These are phyloP conservation scores for Saposhnikovia divaricata DNA, from an alignment of 129 eudicot species.

Conservation along the genomic window DNA sequence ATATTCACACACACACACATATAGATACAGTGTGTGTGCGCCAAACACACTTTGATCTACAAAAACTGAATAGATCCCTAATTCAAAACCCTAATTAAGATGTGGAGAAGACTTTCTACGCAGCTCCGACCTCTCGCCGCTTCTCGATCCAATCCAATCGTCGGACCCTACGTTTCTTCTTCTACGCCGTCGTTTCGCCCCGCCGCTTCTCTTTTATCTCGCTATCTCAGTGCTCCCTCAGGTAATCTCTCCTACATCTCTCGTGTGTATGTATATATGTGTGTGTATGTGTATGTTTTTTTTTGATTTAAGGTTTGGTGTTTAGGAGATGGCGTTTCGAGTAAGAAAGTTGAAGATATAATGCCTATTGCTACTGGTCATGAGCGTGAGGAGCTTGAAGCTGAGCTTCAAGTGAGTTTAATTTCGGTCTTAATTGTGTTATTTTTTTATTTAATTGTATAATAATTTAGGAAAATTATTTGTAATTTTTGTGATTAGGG, in stretches of 20 bases:
- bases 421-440: not conserved
- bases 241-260: constrained; percentile 24
- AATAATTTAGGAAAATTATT: not conserved
- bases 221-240: constrained; percentile 32
- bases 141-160: constrained; percentile 21
- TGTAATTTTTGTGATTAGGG: constrained; percentile 25
- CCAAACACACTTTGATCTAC: constrained; percentile 7
- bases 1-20: not conserved
- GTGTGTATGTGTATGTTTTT: not conserved
- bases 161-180: constrained; percentile 19
- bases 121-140: constrained; percentile 27
- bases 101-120: constrained; percentile 11
- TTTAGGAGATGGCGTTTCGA: constrained; percentile 30
- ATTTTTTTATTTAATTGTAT: too few relatives aligned
- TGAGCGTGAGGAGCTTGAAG: constrained; percentile 79
- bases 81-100: constrained; percentile 22
- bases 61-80: constrained; percentile 23
- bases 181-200: constrained; percentile 24
- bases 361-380: constrained; percentile 78
- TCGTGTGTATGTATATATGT: not conserved
- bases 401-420: constrained; percentile 49
- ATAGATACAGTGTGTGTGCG: constrained; percentile 6
- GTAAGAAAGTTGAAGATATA: constrained; percentile 57
- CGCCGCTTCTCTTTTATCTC: constrained; percentile 30
- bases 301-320: not conserved